Percentiles rank a stretch among this genome's conserved stretches.
Evolutionary conservation across 371 early-diverging fungal genomes (phyloP).

Genomic region (Cokeromyces recurvatus): DNA sequence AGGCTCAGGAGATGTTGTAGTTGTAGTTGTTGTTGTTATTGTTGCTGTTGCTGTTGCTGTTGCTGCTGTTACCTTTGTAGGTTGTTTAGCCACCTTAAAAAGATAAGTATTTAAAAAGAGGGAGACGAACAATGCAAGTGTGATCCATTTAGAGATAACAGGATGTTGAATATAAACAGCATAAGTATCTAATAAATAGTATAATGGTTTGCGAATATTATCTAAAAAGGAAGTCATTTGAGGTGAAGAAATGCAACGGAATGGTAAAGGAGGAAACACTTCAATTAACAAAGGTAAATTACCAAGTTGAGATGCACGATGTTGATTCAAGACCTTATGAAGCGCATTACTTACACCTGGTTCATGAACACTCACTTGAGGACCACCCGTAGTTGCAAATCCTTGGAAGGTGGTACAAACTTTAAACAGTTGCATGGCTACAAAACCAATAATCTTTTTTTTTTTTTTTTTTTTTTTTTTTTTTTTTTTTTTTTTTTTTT

Average conservation of each 20-base stretch:
- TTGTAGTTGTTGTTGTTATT: conserved; percentile 16
- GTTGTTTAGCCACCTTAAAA: conserved; percentile 58
- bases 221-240: conserved; percentile 16
- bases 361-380: conserved; percentile 40
- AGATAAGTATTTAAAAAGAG: conserved; percentile 64
- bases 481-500: neutral
- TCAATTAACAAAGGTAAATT: conserved; percentile 54
- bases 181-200: conserved; percentile 42
- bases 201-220: conserved; percentile 44
- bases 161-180: conserved; percentile 60
- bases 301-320: conserved; percentile 36
- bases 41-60: conserved; percentile 24
- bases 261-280: conserved; percentile 57
- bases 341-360: conserved; percentile 40
- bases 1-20: conserved; percentile 11
- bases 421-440: conserved; percentile 71
- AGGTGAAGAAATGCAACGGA: conserved; percentile 37
- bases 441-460: conserved; percentile 58
- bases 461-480: neutral
- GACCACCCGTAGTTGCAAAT: conserved; percentile 23
- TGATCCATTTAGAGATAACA: conserved; percentile 59
- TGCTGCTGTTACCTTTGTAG: conserved; percentile 27
- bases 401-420: conserved; percentile 60
- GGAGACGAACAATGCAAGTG: conserved; percentile 49
- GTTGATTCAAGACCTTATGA: conserved; percentile 39